phyloP scores from a whole-genome alignment of 2,329 filamentous ascomycete genomes.

The Colletotrichum karsti region DNA sequence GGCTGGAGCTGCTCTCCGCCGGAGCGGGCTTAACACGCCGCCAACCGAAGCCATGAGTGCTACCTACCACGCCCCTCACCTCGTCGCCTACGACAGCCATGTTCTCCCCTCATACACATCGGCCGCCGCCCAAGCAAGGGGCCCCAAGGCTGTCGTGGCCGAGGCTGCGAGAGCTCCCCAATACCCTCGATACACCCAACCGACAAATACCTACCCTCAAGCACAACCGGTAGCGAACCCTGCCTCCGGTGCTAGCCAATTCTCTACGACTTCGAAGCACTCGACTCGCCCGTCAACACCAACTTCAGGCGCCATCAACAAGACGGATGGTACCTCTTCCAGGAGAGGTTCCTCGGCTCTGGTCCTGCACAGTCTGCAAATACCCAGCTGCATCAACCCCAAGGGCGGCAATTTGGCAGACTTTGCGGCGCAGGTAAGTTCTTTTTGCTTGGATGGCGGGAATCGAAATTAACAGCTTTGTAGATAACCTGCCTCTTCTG shows the following conservation, averaged over 20 bases:
- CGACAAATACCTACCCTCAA: constrained; percentile 29
- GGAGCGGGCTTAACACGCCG: constrained; percentile 57
- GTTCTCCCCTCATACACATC: constrained; percentile 49
- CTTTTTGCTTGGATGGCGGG: neutral
- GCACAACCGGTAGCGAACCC: constrained; percentile 15
- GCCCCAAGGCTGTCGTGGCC: constrained; percentile 40
- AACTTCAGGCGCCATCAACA: constrained; percentile 37
- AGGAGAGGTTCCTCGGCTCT: constrained; percentile 53
- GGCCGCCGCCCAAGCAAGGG: constrained; percentile 41
- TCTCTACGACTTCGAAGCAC: constrained; percentile 40
- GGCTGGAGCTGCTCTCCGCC: constrained; percentile 35
- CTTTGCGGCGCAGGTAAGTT: constrained; percentile 79
- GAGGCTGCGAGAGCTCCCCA: constrained; percentile 42
- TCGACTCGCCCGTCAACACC: constrained; percentile 49
- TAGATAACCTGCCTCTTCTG: constrained; percentile 97
- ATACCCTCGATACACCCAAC: constrained; percentile 40
- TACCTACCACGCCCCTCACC: constrained; percentile 56
- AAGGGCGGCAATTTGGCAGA: constrained; percentile 81
- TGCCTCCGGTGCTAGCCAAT: constrained; percentile 26
- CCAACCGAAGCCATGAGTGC: constrained; percentile 62
- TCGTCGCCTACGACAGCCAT: constrained; percentile 57
- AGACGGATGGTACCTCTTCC: constrained; percentile 42
- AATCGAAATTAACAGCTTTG: constrained; percentile 15
- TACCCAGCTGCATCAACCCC: constrained; percentile 79
- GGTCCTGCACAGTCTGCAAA: constrained; percentile 70